Evolutionary conservation across 1,284 basidiomycete genomes (phyloP), one percentile per base, ranked within the genome.

Genomic region (Puccinia triticina): DNA sequence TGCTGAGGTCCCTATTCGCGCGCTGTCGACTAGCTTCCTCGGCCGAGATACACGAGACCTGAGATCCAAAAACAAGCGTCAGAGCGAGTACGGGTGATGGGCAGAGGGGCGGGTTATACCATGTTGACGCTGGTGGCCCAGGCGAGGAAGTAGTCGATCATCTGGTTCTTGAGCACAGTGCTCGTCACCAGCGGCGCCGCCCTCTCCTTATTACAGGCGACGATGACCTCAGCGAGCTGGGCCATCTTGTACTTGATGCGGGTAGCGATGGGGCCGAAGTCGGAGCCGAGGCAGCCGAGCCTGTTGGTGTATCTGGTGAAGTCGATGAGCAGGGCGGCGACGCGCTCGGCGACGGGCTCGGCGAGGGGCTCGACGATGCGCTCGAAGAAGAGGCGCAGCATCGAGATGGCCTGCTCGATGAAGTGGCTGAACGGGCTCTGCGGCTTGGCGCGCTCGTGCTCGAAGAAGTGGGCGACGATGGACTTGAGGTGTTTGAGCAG

Each of bases 1-100:
- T 88, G 84, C 94, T 94, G 55, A 94, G 88, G 53, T 95, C 93
- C 32, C 80, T 92, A 91, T 94, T 94, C 95, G 77, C 93, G 91
- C 85, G 92, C 89, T 67, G 95, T 88, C 76, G 90, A 89, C 84
- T 95, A 92, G 80, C 80, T 37, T 82, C 80, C 67, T 82, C 80
- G 37, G 80, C 66, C 37, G 80, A 82, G 10, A 82, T 73, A 48
- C 80, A 82, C 12, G 80, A 82, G 1, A 82, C 73, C 80, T 82
- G n/a, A 55, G 40, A 59, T 26, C 8, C 7, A 48, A 23, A 8
- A 32, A 64, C 74, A 66, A 10, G 5, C 64, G 32, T 12, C 2
- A 18, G 46, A 14, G 73, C 40, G 32, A 40, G n/a, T 26, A 12
- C 48, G 48, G 16, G n/a, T 21, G n/a, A 5, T 40, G 14, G 46